Evolutionary conservation across 495 filamentous ascomycete species (phyloP).

Genomic region (Neurospora pannonica): DNA sequence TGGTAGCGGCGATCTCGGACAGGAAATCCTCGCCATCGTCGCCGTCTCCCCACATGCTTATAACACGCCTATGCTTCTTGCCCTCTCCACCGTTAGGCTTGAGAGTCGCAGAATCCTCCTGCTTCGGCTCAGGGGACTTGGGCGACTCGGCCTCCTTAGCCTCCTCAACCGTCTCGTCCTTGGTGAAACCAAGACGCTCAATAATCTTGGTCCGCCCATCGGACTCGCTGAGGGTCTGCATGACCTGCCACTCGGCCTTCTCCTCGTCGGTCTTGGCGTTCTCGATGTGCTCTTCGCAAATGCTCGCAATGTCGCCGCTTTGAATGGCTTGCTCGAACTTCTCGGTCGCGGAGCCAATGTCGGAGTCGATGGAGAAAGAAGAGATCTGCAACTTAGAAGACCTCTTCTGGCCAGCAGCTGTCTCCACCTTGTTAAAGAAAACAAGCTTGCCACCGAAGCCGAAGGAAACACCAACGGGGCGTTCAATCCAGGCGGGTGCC

Average conservation of each 20-base stretch:
- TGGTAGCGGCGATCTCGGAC: conserved; percentile 53
- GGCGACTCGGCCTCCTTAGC: conserved; percentile 2
- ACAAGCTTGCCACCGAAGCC: conserved; percentile 93
- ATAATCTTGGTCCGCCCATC: conserved; percentile 73
- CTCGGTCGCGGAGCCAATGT: conserved; percentile 72
- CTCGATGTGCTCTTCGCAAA: conserved; percentile 72
- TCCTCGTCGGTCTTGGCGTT: conserved; percentile 75
- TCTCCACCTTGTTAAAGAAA: conserved; percentile 52
- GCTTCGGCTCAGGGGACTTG: conserved; percentile 21
- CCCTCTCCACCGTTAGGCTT: conserved; percentile 24
- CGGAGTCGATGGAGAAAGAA: conserved; percentile 77
- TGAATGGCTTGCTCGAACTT: conserved; percentile 78
- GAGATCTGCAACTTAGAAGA: conserved; percentile 76
- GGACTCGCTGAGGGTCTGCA: conserved; percentile 75
- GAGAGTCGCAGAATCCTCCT: conserved; percentile 30
- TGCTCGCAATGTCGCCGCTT: conserved; percentile 62
- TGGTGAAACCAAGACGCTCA: conserved; percentile 79
- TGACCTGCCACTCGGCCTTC: conserved; percentile 89
- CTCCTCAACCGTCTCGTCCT: conserved; percentile 37
- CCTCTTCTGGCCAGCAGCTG: conserved; percentile 47
- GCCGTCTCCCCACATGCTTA: conserved; percentile 45
- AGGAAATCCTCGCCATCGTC: conserved; percentile 78
- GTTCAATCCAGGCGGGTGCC: conserved; percentile 83
- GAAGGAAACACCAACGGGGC: conserved; percentile 80
- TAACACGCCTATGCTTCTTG: conserved; percentile 31